Percentiles rank a stretch among this genome's conserved stretches.
These are phyloP conservation scores for Lepiota brunneoincarnata DNA, from an alignment of 768 basidiomycete species.

Conservation along the genomic window DNA sequence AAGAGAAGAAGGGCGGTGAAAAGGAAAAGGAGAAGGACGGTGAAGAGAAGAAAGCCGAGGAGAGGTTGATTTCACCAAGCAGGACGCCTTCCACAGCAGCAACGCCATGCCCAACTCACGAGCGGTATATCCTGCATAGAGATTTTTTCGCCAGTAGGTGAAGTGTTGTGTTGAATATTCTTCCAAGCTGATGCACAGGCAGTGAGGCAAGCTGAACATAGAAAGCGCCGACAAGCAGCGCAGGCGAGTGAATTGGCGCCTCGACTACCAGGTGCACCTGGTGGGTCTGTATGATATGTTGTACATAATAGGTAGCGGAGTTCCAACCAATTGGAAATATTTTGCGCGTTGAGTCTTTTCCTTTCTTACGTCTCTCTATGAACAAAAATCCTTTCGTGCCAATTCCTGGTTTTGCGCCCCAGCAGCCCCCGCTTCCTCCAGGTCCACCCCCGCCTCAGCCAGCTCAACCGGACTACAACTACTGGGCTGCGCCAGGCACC, in stretches of 20 bases:
- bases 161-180: neutral
- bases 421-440: slow-evolving; percentile 78
- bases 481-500: slow-evolving; percentile 68
- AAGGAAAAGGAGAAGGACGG: slow-evolving; percentile 33
- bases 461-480: slow-evolving; percentile 68
- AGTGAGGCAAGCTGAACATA: slow-evolving; percentile 77
- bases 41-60: slow-evolving; percentile 29
- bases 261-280: slow-evolving; percentile 64
- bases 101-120: slow-evolving; percentile 50
- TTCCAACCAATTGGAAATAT: slow-evolving; percentile 7
- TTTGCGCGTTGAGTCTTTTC: neutral
- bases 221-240: slow-evolving; percentile 60
- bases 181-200: slow-evolving; percentile 12
- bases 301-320: slow-evolving; percentile 11
- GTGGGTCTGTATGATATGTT: slow-evolving; percentile 21
- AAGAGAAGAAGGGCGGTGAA: slow-evolving; percentile 37
- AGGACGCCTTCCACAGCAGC: slow-evolving; percentile 27
- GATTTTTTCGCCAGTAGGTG: slow-evolving; percentile 65
- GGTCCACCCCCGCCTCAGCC: slow-evolving; percentile 74
- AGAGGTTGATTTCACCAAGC: slow-evolving; percentile 27
- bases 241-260: slow-evolving; percentile 72
- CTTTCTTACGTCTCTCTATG: slow-evolving; percentile 37
- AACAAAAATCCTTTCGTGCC: slow-evolving; percentile 85
- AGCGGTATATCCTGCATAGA: slow-evolving; percentile 79
- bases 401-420: slow-evolving; percentile 62